These are phyloP conservation scores for Nematodospora valgi DNA, from an alignment of 805 yeast species.

Conservation along the genomic window DNA sequence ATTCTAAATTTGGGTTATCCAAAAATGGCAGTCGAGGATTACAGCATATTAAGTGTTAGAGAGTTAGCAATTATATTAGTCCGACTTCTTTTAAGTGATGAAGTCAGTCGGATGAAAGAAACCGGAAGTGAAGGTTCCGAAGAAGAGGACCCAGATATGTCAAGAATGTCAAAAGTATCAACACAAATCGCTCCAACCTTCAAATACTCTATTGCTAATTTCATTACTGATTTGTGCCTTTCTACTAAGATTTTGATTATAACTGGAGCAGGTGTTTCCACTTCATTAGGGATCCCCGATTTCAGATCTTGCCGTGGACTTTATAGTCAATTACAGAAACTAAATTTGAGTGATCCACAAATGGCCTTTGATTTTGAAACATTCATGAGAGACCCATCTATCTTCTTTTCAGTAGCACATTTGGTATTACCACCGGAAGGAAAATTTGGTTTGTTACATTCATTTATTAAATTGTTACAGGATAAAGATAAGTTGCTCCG, in stretches of 20 bases:
- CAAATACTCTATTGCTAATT: constrained; percentile 12
- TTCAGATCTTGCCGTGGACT: constrained; percentile 58
- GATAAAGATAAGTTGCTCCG: constrained; percentile 35
- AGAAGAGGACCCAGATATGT: neutral
- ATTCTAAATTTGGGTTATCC: constrained; percentile 17
- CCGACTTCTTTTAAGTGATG: constrained; percentile 11
- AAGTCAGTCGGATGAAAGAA: neutral
- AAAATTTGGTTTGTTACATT: constrained; percentile 35
- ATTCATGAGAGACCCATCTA: constrained; percentile 34
- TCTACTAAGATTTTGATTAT: constrained; percentile 41
- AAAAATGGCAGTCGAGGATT: constrained; percentile 6
- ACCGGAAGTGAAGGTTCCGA: neutral
- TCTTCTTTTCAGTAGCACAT: constrained; percentile 42
- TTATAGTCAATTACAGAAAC: constrained; percentile 48
- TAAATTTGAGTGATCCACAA: constrained; percentile 42
- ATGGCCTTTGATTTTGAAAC: constrained; percentile 42
- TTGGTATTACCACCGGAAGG: constrained; percentile 41
- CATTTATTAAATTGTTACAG: constrained; percentile 34
- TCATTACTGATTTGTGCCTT: constrained; percentile 7
- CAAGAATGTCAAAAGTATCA: neutral
- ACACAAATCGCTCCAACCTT: neutral
- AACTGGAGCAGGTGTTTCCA: constrained; percentile 46
- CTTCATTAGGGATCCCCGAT: constrained; percentile 44
- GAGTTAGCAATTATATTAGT: constrained; percentile 11
- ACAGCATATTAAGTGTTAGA: constrained; percentile 6